Evolutionary conservation across 495 filamentous ascomycete genomes (phyloP), one percentile per base, ranked within the genome.

Genomic region (Chaetomium tenue): DNA sequence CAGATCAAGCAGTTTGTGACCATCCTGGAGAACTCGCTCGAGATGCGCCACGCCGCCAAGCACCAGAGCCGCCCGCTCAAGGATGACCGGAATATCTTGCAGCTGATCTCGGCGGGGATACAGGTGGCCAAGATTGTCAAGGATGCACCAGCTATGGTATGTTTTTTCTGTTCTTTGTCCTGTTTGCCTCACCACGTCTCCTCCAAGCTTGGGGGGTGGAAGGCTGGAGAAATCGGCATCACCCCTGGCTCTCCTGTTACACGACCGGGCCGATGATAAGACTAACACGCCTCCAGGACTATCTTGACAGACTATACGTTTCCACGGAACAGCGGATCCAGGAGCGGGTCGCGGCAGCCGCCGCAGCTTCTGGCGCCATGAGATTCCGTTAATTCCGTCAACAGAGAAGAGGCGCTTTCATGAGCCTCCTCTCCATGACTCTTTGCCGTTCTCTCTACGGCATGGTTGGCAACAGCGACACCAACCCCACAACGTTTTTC

Each of bases 1-100:
- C 91, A 93, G 76, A 95, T 95, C 78, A 93, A 92, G 74, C 89
- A 93, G 74, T 83, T 93, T 71, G 88, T 91, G 63, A 92, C 90
- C 48, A 84, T 92, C 30, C 76, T 93, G 73, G 89, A 92, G 70
- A 92, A 92, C 70, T 91, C 89, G 61, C 77, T 92, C 76, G 90
- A 92, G 78, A 91, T 92, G 89, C 84, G 90, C 63, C 90, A 93
- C 42, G 72, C 75, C 20, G 89, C 89, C 51, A 91, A 91, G 79
- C 88, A 92, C 76, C 89, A 91, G 74, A 88, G 86, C 54, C 83
- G 91, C 51, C 90, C 91, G 20, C 79, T 91, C 64, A 95, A 95
- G 84, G 91, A 95, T 80, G 91, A 95, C 75, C 84, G 91, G 67
- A 92, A 93, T 73, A 89, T 95, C 62, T 81, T 95, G 42, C 91